Evolutionary conservation across 345 rosid genomes (phyloP), one percentile per base, ranked within the genome.

Genomic region (Euphorbia lathyris): DNA sequence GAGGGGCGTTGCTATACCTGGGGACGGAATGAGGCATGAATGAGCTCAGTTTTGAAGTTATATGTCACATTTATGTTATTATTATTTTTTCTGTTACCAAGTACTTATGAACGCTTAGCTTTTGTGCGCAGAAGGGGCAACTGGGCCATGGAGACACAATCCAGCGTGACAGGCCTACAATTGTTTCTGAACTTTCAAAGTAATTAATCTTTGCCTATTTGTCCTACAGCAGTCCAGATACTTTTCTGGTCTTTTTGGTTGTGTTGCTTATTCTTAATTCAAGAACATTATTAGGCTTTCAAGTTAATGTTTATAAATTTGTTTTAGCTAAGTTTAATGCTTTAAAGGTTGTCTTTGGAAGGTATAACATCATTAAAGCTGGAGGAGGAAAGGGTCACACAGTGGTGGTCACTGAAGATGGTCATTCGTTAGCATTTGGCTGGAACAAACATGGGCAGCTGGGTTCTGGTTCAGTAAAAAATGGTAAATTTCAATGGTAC

Each of bases 361-460:
- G 98, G 86, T 81, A 88, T 81, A 91, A 87, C 66, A 86, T 88
- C 75, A 77, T 85, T 45, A 84, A 60, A 78, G 98, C 97, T 1
- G 87, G 83, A 71, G 86, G 86, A 14, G 98, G 98, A 65, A 88
- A 78, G 86, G 90, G 61, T 74, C 97, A 94, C 74, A 88, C 97
- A 0, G 90, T 91, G 22, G 92, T 91, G 75, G 87, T 94, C 66
- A 87, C 95, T 58, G 88, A 83, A 45, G 87, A 90, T 22, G 97
- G 98, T 22, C 76, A 75, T 65, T 91, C 97, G 16, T 76, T 94
- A 53, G 91, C 92, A 68, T 94, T 94, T 78, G 98, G 98, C 53
- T 94, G 97, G 98, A 94, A 94, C 74, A 94, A 91, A 71, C 89
- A 88, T 81, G 98, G 98, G 65, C 97, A 94, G 79, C 85, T 94